A percentile compares a stretch with the other conserved stretches of the same genome.
phyloP scores from a whole-genome alignment of 129 eudicot genomes.

The Glebionis coronaria region DNA sequence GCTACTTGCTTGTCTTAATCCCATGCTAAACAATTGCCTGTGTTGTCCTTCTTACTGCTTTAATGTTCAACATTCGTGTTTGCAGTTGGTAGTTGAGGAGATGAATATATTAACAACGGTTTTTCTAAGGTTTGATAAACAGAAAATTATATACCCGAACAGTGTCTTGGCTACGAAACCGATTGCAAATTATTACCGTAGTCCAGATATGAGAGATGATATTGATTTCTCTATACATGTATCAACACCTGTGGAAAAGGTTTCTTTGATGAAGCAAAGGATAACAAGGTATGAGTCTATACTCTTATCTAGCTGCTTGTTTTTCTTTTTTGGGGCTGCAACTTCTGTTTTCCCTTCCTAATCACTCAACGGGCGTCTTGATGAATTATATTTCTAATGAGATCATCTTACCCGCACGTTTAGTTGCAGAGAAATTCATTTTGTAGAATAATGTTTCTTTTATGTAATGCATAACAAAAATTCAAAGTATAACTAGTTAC shows the following conservation, averaged over 20 bases:
- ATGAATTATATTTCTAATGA: too few species aligned
- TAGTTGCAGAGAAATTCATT: too few species aligned
- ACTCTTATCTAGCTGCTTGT: not conserved
- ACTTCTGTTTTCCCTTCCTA: too few species aligned
- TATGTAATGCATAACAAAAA: too few species aligned
- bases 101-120: conserved; percentile 84
- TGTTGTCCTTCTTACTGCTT: not conserved
- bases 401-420: too few species aligned
- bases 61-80: not conserved
- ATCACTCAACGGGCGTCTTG: too few species aligned
- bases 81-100: conserved; percentile 86
- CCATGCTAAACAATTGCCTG: too few species aligned
- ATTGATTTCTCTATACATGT: conserved; percentile 62
- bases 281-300: conserved; percentile 47
- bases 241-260: conserved; percentile 69
- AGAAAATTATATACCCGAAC: conserved; percentile 71
- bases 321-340: not conserved
- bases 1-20: too few species aligned
- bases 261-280: conserved; percentile 64
- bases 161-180: conserved; percentile 72
- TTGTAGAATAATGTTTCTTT: too few species aligned
- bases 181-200: conserved; percentile 67
- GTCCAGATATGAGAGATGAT: conserved; percentile 89
- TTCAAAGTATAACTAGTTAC: too few species aligned
- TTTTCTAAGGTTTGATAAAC: conserved; percentile 67